phyloP scores from a whole-genome alignment of 1,284 basidiomycete genomes.

The Cutaneotrichosporon cavernicola region DNA sequence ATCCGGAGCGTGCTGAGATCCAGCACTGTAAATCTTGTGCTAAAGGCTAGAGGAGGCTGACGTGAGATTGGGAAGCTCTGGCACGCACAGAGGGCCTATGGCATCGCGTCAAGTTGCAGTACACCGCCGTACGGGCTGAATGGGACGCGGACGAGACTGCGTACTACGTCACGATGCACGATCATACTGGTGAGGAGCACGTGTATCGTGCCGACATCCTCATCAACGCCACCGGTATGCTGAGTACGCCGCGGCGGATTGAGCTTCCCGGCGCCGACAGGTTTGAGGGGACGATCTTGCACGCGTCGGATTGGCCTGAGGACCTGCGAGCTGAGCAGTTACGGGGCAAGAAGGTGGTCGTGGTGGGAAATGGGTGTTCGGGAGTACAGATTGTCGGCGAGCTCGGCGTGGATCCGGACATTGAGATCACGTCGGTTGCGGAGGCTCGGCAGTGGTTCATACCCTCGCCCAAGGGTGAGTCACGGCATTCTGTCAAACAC shows the following conservation, averaged over 20 bases:
- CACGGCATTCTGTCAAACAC: conserved; percentile 17
- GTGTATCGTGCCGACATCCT: conserved; percentile 25
- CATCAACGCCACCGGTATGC: conserved; percentile 33
- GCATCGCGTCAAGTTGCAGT: conserved; percentile 5
- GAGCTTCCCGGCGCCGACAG: conserved; percentile 26
- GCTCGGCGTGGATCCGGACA: conserved; percentile 16
- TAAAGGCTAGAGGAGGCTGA: not conserved
- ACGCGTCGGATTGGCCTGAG: conserved; percentile 31
- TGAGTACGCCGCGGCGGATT: conserved; percentile 28
- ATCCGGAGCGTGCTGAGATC: conserved; percentile 23
- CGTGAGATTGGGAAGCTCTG: conserved; percentile 16
- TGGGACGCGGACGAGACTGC: conserved; percentile 14
- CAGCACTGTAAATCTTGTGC: conserved; percentile 8
- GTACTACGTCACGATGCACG: conserved; percentile 12
- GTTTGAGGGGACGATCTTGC: conserved; percentile 29
- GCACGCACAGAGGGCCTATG: conserved; percentile 10
- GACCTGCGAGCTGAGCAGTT: conserved; percentile 25
- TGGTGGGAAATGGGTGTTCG: conserved; percentile 24
- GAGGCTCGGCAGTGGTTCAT: conserved; percentile 22
- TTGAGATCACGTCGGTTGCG: conserved; percentile 15
- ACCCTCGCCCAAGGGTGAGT: conserved; percentile 1
- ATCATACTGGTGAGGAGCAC: not conserved
- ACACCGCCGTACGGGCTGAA: conserved; percentile 7
- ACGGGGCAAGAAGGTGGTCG: conserved; percentile 20
- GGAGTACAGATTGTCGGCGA: conserved; percentile 22